phyloP scores from a whole-genome alignment of 2,329 filamentous ascomycete genomes.

The Nemania sp. region DNA sequence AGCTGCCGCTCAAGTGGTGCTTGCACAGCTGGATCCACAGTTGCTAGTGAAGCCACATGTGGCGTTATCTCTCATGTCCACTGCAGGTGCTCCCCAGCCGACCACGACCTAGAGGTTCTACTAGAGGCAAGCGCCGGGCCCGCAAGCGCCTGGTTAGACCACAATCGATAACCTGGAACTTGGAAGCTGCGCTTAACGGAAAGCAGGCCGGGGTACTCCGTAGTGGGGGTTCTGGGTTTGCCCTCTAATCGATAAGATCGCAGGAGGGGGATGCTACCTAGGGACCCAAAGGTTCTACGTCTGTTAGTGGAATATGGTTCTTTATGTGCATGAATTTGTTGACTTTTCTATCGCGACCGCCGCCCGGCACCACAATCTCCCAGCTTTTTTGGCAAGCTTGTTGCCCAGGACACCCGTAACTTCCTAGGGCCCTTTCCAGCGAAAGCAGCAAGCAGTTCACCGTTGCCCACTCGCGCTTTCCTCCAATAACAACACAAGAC shows the following conservation, averaged over 20 bases:
- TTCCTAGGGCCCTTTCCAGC: constrained; percentile 3
- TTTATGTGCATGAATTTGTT: constrained; percentile 22
- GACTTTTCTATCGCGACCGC: constrained; percentile 26
- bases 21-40: no score
- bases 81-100: no score
- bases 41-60: constrained; percentile 20
- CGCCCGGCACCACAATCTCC: constrained; percentile 4
- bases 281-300: not conserved
- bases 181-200: no score
- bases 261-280: constrained; percentile 8
- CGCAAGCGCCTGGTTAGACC: no score
- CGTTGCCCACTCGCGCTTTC: constrained; percentile 11
- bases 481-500: constrained; percentile 9
- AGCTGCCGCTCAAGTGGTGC: no score
- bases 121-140: no score
- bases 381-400: constrained; percentile 19
- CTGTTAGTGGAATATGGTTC: constrained; percentile 11
- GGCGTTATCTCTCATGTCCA: no score
- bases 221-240: no score
- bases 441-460: not conserved
- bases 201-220: no score
- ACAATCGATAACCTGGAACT: no score
- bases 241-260: constrained; percentile 23
- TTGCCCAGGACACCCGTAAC: constrained; percentile 10
- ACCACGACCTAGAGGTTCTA: no score